phyloP scores from a whole-genome alignment of 306 rosid genomes.

The Psophocarpus tetragonolobus region DNA sequence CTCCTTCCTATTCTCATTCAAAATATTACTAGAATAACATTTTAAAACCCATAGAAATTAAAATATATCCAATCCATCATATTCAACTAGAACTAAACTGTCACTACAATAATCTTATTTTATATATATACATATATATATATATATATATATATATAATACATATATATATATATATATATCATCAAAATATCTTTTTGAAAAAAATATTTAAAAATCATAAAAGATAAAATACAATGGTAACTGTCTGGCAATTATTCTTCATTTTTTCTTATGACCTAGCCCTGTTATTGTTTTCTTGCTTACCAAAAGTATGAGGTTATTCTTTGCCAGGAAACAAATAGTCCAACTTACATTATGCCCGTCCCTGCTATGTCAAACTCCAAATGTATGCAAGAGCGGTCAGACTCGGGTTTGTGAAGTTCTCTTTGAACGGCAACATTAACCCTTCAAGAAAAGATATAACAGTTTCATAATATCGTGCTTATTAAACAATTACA shows the following conservation, averaged over 20 bases:
- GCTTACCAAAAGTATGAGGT: neutral
- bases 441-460: slow-evolving; percentile 49
- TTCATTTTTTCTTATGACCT: neutral
- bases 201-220: neutral
- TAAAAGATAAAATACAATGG: neutral
- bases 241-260: neutral
- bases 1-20: neutral
- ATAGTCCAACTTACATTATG: slow-evolving; percentile 49
- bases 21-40: neutral
- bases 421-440: slow-evolving; percentile 68
- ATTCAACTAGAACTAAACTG: neutral
- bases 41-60: neutral
- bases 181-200: neutral
- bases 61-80: neutral
- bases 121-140: neutral
- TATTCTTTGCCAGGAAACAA: neutral
- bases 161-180: neutral
- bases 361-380: slow-evolving; percentile 64
- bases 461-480: neutral
- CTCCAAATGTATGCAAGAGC: slow-evolving; percentile 80
- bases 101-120: neutral
- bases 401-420: slow-evolving; percentile 64
- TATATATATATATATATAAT: neutral
- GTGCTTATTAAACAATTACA: slow-evolving; percentile 3
- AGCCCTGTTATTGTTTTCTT: neutral